A percentile compares a stretch with the other conserved stretches of the same genome.
Conservation (phyloP, 108 stramenopile genomes). For the Nitzschia sp. region DNA sequence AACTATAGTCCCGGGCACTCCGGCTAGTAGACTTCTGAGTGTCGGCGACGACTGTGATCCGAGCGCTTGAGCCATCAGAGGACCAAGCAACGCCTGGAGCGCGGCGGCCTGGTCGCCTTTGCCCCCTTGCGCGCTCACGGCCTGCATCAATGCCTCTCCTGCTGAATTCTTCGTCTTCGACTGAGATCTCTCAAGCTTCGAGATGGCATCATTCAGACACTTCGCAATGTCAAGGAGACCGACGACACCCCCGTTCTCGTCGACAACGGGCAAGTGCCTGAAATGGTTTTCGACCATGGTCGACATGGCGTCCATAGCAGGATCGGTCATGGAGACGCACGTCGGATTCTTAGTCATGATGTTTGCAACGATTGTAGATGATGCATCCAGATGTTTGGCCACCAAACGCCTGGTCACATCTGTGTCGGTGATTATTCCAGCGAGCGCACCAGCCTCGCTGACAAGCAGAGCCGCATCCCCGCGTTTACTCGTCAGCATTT, state of each 20-base stretch:
- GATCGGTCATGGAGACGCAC: constrained; percentile 77
- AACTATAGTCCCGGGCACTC: constrained; percentile 71
- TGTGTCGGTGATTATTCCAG: constrained; percentile 84
- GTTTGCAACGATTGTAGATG: constrained; percentile 51
- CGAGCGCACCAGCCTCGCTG: constrained; percentile 53
- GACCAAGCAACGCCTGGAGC: constrained; percentile 62
- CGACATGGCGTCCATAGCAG: constrained; percentile 86
- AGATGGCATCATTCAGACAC: constrained; percentile 93
- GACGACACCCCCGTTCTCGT: constrained; percentile 76
- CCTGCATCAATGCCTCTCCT: constrained; percentile 64
- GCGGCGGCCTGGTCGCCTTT: constrained; percentile 61
- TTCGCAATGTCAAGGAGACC: constrained; percentile 95
- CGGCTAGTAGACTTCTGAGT: constrained; percentile 67
- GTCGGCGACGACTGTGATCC: constrained; percentile 66
- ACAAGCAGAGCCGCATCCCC: constrained; percentile 67
- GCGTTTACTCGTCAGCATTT: constrained; percentile 67
- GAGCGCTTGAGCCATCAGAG: constrained; percentile 69
- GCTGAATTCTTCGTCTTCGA: constrained; percentile 53
- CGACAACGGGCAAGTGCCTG: constrained; percentile 91
- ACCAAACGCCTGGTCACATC: constrained; percentile 78
- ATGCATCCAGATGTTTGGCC: constrained; percentile 65
- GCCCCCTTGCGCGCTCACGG: constrained; percentile 56
- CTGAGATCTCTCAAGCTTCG: constrained; percentile 79
- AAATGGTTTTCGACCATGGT: constrained; percentile 94
- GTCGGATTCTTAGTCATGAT: constrained; percentile 90